Percentiles rank a stretch among this genome's conserved stretches.
These are phyloP conservation scores for Asterochloris sp. DNA, from an alignment of 139 green algal genomes.

Conservation along the genomic window DNA sequence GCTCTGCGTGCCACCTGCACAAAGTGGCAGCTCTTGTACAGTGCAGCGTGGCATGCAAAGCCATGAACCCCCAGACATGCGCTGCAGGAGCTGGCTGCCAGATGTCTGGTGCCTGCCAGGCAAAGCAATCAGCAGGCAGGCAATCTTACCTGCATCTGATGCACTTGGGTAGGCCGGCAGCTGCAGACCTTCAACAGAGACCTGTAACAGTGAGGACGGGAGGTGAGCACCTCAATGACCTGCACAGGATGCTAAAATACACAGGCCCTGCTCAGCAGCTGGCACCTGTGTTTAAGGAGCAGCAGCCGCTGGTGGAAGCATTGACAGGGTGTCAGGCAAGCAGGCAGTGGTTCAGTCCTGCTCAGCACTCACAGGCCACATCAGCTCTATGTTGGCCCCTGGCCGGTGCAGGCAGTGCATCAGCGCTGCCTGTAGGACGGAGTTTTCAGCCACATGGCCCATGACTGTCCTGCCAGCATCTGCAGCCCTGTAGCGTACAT, in stretches of 20 bases:
- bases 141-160: too few relatives aligned
- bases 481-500: slow-evolving; percentile 50
- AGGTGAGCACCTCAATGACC: not conserved
- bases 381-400: slow-evolving; percentile 17
- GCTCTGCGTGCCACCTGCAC: not conserved
- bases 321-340: not conserved
- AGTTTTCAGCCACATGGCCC: slow-evolving; percentile 73
- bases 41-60: not conserved
- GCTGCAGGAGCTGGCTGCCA: too few relatives aligned
- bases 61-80: not conserved
- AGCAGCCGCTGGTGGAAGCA: not conserved
- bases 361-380: slow-evolving; percentile 18
- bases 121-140: not conserved
- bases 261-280: not conserved
- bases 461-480: slow-evolving; percentile 44
- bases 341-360: not conserved
- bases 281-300: not conserved
- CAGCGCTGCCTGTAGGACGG: slow-evolving; percentile 53
- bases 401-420: slow-evolving; percentile 21
- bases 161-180: slow-evolving; percentile 3
- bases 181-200: not conserved
- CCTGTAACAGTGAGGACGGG: not conserved
- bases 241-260: not conserved
- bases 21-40: not conserved
- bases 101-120: not conserved